Base-by-base conservation (phyloP, 2,329 filamentous ascomycete genomes). In the Penicillium sp. region DNA sequence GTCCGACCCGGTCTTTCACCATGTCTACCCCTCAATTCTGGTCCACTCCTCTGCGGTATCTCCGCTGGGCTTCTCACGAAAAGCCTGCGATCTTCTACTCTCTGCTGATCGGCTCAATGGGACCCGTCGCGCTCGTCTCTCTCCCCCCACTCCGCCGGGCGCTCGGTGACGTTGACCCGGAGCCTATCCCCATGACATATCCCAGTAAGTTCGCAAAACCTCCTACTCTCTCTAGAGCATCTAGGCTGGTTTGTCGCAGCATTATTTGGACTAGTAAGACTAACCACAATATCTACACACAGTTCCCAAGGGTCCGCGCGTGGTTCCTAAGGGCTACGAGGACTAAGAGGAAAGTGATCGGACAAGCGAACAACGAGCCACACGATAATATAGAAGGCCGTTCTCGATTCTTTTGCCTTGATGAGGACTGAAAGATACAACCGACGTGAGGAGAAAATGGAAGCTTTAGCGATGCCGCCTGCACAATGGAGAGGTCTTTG, bases 71-170 rank as follows among this genome's bases (percentile, higher is more conserved):
- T 56, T 85, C 91, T 54, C 89, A 92, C 80, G 89, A 95, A 79
- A 91, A 90, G 78, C 95, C 95, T 55, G 93, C 93, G 61, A 90
- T 93, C 81, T 96, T 97, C 84, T 98, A 88, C 85, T 92, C 91
- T 71, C 81, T 92, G 72, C 75, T 91, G 60, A 81, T 98, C 68
- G 94, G 91, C 69, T 81, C 79, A 66, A 72, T 87, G 58, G 93
- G 93, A 11, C 95, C 94, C 38, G 78, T 90, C 59, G 80, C 86
- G 60, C 81, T 96, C 65, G 77, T 89, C 61, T 82, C 85, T 59
- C 89, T 92, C 1, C 93, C 93, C 46, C 90, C 92, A 52, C 82
- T 96, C 69, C 83, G 93, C 76, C 80, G 82, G 64, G 83, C 81
- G 65, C 78, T 96, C 59, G 93, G 93, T 70, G 92, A 97, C 75